Base-by-base conservation (phyloP, 2,329 filamentous ascomycete genomes). In the Xylaria digitata region DNA sequence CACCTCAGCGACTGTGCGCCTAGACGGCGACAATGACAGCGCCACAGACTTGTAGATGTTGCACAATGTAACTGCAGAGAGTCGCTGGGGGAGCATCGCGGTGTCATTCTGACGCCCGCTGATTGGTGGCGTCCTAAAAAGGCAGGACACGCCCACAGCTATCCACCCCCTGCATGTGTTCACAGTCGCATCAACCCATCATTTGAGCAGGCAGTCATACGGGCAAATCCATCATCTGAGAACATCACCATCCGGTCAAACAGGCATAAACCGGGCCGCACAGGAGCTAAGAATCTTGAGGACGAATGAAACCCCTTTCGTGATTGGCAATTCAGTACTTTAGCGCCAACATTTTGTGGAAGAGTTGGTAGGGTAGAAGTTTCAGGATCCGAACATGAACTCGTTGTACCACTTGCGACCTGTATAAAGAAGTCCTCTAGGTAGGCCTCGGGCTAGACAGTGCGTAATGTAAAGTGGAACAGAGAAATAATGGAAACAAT, bases 141-240 rank as follows among this genome's bases (percentile, higher is more conserved):
- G 53, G 54, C 46, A 50, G 26, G 54, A 53, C 6, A 11, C 43
- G 23, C 1, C 46, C 40, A 45, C 46, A 37, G 42, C 42, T 19
- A 40, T 4, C 46, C 8, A 40, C 48, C 40, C 49, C 48, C 52
- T 55, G 45, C 32, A 37, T 42, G 6, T 34, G 30, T 54, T 61
- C 21, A n/a, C 5, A 19, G 30, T 21, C 21, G 23, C 32, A 57
- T 52, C 17, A 6, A 23, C 19, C 15, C n/a, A 32, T 62, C 50
- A 62, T 56, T n/a, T 56, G 60, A 62, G 60, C 23, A 2, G 19
- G 17, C 23, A 3, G 30, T 23, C 40, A 54, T 26, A n/a, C 54
- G n/a, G 21, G 26, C n/a, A 19, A 17, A 21, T 17, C 23, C 21
- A 45, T 63, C 45, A 63, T 52, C 37, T 57, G 61, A 63, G 61